phyloP scores from a whole-genome alignment of 345 rosid genomes.

The Bruguiera sexangula region DNA sequence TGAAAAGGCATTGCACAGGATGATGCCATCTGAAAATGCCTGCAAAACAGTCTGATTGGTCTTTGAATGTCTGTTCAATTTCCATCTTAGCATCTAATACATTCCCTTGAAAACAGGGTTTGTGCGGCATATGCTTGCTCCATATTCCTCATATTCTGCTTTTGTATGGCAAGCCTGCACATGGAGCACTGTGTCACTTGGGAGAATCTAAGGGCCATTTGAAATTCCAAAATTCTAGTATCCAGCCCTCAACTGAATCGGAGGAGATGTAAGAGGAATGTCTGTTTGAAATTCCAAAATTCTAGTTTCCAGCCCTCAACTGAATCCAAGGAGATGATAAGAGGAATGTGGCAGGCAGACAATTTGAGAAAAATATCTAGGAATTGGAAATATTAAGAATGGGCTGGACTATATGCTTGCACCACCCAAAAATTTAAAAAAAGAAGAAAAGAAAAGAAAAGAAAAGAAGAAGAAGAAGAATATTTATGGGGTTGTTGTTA shows the following conservation, averaged over 20 bases:
- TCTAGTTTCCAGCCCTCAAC: too few species aligned
- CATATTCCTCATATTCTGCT: slow-evolving; percentile 93
- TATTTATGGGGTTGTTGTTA: neutral
- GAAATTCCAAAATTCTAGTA: too few species aligned
- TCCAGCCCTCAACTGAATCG: too few species aligned
- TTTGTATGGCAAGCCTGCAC: slow-evolving; percentile 95
- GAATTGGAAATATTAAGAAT: neutral
- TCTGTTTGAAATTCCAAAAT: too few species aligned
- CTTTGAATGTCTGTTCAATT: slow-evolving; percentile 7
- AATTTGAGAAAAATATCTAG: neutral
- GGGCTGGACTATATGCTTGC: neutral
- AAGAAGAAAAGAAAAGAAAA: neutral
- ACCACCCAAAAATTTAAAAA: neutral
- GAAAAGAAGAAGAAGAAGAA: neutral
- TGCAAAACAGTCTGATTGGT: neutral
- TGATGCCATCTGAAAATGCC: slow-evolving; percentile 1
- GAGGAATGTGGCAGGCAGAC: neutral
- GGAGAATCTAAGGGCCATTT: too few species aligned
- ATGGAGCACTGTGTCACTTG: neutral
- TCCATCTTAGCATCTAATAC: slow-evolving; percentile 48
- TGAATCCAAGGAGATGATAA: neutral
- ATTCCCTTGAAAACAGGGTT: slow-evolving; percentile 99
- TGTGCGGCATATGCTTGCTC: slow-evolving; percentile 98
- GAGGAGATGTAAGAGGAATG: too few species aligned
- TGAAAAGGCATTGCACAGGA: neutral